These are phyloP conservation scores for Apiosordaria backusii DNA, from an alignment of 495 filamentous ascomycete species.

Conservation along the genomic window DNA sequence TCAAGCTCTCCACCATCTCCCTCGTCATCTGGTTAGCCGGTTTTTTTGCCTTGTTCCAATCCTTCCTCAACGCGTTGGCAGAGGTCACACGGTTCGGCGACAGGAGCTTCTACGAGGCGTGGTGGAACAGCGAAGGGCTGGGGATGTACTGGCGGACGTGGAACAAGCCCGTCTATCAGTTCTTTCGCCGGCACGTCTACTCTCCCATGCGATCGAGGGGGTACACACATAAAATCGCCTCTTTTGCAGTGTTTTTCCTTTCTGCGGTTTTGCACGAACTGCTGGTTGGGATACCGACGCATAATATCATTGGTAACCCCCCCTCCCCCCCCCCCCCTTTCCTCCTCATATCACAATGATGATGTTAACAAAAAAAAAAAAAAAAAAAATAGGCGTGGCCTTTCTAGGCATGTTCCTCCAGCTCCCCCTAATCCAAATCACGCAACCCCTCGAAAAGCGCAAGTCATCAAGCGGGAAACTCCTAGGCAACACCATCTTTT, in stretches of 20 bases:
- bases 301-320: constrained; percentile 77
- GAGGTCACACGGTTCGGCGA: constrained; percentile 89
- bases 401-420: constrained; percentile 93
- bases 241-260: constrained; percentile 75
- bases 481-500: constrained; percentile 90
- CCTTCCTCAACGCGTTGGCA: constrained; percentile 80
- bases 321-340: no score
- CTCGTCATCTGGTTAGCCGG: constrained; percentile 94
- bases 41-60: constrained; percentile 95
- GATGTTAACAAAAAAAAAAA: background rate
- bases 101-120: constrained; percentile 90
- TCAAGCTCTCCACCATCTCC: constrained; percentile 92
- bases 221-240: constrained; percentile 63
- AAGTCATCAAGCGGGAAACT: constrained; percentile 67
- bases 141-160: constrained; percentile 91
- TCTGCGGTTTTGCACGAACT: constrained; percentile 88
- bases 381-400: constrained; percentile 68
- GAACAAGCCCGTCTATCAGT: constrained; percentile 96
- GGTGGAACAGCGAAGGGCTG: constrained; percentile 87
- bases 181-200: constrained; percentile 92
- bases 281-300: constrained; percentile 89
- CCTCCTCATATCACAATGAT: background rate
- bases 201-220: constrained; percentile 79
- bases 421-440: constrained; percentile 80
- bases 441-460: constrained; percentile 72